These are phyloP conservation scores for Telfairia occidentalis DNA, from an alignment of 331 rosid genomes.

Conservation along the genomic window DNA sequence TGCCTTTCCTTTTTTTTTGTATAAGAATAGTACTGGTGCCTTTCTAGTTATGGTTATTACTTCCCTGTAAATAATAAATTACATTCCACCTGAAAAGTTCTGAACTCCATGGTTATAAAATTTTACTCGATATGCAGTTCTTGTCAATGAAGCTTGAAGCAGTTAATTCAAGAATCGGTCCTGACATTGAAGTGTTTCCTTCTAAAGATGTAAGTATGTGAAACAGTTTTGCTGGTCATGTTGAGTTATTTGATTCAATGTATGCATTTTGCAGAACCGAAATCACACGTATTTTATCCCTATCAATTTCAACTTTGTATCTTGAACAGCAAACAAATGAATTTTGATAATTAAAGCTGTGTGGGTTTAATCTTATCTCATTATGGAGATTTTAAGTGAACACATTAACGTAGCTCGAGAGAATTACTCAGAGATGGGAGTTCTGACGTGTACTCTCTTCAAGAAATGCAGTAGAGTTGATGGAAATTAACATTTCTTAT, in stretches of 20 bases:
- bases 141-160: constrained; percentile 94
- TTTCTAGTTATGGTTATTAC: not conserved
- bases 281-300: not conserved
- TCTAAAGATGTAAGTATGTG: constrained; percentile 56
- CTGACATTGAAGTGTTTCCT: constrained; percentile 63
- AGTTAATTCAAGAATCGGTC: constrained; percentile 58
- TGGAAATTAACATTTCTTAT: not conserved
- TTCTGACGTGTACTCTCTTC: not conserved
- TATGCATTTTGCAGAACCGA: not conserved
- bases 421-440: not conserved
- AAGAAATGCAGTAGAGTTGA: not conserved
- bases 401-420: not conserved
- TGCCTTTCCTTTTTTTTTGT: no score
- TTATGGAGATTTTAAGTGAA: not conserved
- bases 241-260: not conserved
- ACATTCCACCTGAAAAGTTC: not conserved
- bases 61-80: not conserved
- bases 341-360: not conserved
- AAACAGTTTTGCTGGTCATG: not conserved
- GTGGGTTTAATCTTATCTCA: not conserved
- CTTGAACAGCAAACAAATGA: not conserved
- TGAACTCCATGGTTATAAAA: not conserved
- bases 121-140: constrained; percentile 46
- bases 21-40: constrained; percentile 4
- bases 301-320: not conserved